phyloP scores from a whole-genome alignment of 202 grass and related monocot species.

The Schoenoplectus tabernaemontani region DNA sequence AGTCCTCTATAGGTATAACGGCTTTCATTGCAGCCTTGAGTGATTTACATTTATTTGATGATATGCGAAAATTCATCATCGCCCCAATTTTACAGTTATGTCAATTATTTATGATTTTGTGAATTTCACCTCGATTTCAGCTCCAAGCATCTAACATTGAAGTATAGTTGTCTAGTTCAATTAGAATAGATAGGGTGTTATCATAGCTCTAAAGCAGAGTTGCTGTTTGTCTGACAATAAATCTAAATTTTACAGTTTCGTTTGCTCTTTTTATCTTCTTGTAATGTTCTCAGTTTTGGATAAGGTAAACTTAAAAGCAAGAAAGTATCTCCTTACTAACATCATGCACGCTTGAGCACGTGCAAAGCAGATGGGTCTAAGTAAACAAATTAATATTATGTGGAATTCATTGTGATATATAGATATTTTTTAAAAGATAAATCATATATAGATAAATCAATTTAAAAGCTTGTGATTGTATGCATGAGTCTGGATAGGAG shows the following conservation, averaged over 20 bases:
- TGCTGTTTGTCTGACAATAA: neutral
- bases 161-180: neutral
- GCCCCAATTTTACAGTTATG: neutral
- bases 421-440: no score
- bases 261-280: no score
- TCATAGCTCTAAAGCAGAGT: neutral
- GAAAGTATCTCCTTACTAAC: no score
- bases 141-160: neutral
- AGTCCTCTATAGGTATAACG: no score
- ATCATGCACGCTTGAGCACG: no score
- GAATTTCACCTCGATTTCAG: neutral
- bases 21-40: no score
- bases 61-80: neutral
- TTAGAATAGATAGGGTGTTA: neutral
- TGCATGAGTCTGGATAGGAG: neutral
- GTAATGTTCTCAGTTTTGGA: no score
- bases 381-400: neutral
- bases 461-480: no score
- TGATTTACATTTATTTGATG: neutral
- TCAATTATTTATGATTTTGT: no score
- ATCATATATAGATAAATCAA: no score
- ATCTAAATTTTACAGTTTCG: neutral
- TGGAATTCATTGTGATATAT: neutral
- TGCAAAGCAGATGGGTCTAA: no score
- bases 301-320: no score